Percentiles rank a stretch among this genome's conserved stretches.
Evolutionary conservation across 1,139 yeast genomes (phyloP).

Genomic region (Kurtzmaniella natalensis): DNA sequence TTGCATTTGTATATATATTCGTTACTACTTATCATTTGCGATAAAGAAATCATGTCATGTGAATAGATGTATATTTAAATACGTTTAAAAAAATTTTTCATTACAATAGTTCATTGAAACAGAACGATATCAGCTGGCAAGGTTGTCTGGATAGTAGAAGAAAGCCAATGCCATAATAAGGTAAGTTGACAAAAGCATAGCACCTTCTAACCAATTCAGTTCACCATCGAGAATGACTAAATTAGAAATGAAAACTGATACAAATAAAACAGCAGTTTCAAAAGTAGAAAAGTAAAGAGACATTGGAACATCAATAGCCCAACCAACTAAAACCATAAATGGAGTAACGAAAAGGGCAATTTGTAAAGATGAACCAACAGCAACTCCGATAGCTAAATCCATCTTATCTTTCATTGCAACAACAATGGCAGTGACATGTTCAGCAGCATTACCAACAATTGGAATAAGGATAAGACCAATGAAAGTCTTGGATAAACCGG

Average conservation of each 20-base stretch:
- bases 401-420: conserved; percentile 95
- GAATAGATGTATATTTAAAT: no score
- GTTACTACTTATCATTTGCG: no score
- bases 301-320: conserved; percentile 91
- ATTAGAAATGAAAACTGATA: conserved; percentile 83
- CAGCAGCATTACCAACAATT: conserved; percentile 98
- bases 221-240: conserved; percentile 90
- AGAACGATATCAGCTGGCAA: conserved; percentile 2
- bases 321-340: conserved; percentile 86
- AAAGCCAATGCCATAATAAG: conserved; percentile 84
- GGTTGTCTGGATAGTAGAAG: conserved; percentile 65
- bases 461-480: conserved; percentile 92
- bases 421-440: conserved; percentile 92
- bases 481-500: conserved; percentile 90
- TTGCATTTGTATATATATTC: no score
- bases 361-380: conserved; percentile 95
- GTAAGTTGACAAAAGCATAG: conserved; percentile 83
- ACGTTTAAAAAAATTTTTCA: no score
- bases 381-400: conserved; percentile 97
- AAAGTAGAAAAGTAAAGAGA: conserved; percentile 85
- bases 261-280: conserved; percentile 87
- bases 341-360: conserved; percentile 95
- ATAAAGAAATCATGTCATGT: no score
- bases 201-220: conserved; percentile 96
- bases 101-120: no score